Conservation (phyloP, 352 stramenopile genomes). For the Phytophthora sp. region DNA sequence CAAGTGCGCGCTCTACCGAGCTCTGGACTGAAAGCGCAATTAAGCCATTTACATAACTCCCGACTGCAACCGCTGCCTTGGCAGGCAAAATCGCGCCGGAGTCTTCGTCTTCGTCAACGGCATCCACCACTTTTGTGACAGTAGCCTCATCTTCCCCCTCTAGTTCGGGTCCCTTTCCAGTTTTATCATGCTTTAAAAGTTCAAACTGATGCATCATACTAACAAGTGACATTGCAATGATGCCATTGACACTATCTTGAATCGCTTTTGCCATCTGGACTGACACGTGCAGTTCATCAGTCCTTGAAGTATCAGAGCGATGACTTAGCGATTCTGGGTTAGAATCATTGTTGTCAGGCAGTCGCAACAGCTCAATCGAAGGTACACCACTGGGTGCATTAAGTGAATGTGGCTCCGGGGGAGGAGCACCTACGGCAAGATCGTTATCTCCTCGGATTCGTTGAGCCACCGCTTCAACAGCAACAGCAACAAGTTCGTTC, state of each 20-base stretch:
- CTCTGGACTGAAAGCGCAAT: conserved; percentile 29
- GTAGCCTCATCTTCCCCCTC: conserved; percentile 1
- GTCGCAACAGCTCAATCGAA: neutral
- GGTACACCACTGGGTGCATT: neutral
- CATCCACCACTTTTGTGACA: neutral
- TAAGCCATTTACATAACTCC: conserved; percentile 21
- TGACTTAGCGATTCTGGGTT: neutral
- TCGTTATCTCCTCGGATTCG: conserved; percentile 22
- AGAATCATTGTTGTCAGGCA: conserved; percentile 18
- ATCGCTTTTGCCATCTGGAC: conserved; percentile 49
- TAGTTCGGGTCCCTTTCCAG: neutral
- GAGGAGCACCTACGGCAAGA: neutral
- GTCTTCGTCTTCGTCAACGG: neutral
- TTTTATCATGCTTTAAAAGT: neutral
- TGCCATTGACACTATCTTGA: conserved; percentile 38
- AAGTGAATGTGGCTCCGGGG: neutral
- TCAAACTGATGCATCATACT: conserved; percentile 27
- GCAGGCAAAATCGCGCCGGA: conserved; percentile 5
- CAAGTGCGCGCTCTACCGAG: conserved; percentile 18
- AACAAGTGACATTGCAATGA: conserved; percentile 45
- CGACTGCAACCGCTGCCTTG: conserved; percentile 23
- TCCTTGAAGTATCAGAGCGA: neutral
- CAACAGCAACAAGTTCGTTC: conserved; percentile 31
- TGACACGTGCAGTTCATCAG: conserved; percentile 23
- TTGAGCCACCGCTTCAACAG: conserved; percentile 27